Base-by-base conservation (phyloP, 768 basidiomycete genomes). In the Mycena galericulata region DNA sequence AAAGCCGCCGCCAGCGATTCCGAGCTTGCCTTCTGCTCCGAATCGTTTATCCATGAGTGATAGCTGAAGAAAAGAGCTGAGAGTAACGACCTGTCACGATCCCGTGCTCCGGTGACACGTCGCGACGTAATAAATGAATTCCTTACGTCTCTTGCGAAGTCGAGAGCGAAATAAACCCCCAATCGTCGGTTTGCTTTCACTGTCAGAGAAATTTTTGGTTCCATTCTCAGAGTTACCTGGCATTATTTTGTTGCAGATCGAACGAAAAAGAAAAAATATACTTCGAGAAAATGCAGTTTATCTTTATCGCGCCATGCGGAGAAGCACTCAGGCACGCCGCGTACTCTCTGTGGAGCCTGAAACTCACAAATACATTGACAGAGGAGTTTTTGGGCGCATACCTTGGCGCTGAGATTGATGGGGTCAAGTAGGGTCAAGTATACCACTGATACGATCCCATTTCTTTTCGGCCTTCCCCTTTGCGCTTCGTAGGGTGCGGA, bases 1-100 rank as follows among this genome's bases (percentile, higher is more conserved):
- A 3, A 73, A 54, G 17, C 65, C 50, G 27, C 79, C 77, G 20
- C 78, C 76, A 2, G 77, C 80, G 30, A 76, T 57, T 10, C 79
- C 78, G 6, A 72, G 54, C 17, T 47, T 55, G 9, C 68, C 73
- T 56, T 79, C 79, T 27, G 61, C 55, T 29, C 75, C 76, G 46
- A 65, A 53, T 32, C 75, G 75, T 45, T 56, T 65, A 26, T 47
- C 41, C 41, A 43, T 43, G 41, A 20, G 41, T 43, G 41, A 43
- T 9, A 43, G 41, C 41, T 43, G 41, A 43, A 43, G n/a, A 43
- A 43, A 43, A 43, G 41, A 43, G 41, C 41, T 43, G 41, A 43
- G 41, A 43, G 41, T 43, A 43, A 43, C 41, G 41, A 20, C 41
- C 41, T 43, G 41, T 43, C 41, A 43, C 41, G 41, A 43, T 43